Evolutionary conservation across 495 filamentous ascomycete species (phyloP).

Genomic region (Neurospora sp.): DNA sequence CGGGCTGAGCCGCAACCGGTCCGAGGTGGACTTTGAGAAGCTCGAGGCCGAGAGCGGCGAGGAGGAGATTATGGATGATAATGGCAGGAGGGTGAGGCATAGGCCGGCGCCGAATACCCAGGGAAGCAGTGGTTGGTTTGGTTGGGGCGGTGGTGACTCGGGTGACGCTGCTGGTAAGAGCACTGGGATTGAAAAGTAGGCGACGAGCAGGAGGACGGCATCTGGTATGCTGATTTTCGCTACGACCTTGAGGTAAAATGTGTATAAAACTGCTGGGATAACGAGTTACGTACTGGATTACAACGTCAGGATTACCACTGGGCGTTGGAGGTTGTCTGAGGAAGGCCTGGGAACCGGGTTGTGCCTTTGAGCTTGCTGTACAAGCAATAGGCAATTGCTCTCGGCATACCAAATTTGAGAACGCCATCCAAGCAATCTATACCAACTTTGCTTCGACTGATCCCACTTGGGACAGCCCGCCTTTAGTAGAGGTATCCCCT

Average conservation of each 20-base stretch:
- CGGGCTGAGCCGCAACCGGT: conserved; percentile 59
- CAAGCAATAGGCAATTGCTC: neutral
- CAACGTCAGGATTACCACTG: neutral
- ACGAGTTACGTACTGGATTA: neutral
- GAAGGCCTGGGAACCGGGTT: neutral
- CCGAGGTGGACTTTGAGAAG: conserved; percentile 73
- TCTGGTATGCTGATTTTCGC: neutral
- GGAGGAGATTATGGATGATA: conserved; percentile 20
- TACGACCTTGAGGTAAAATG: neutral
- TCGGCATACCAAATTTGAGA: neutral
- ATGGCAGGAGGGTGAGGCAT: neutral
- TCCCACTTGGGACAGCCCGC: neutral
- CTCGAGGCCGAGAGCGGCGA: conserved; percentile 61
- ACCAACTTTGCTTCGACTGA: neutral
- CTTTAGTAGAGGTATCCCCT: neutral
- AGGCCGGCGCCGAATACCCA: neutral
- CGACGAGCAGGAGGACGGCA: neutral
- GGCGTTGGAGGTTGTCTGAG: neutral
- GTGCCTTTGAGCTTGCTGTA: neutral
- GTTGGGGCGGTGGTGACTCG: neutral
- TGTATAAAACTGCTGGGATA: neutral
- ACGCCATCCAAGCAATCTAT: neutral
- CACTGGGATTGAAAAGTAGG: neutral
- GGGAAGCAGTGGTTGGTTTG: neutral
- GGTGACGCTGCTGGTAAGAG: neutral